These are phyloP conservation scores for Curvularia eragrostidis DNA, from an alignment of 2,329 filamentous ascomycete species.

Conservation along the genomic window DNA sequence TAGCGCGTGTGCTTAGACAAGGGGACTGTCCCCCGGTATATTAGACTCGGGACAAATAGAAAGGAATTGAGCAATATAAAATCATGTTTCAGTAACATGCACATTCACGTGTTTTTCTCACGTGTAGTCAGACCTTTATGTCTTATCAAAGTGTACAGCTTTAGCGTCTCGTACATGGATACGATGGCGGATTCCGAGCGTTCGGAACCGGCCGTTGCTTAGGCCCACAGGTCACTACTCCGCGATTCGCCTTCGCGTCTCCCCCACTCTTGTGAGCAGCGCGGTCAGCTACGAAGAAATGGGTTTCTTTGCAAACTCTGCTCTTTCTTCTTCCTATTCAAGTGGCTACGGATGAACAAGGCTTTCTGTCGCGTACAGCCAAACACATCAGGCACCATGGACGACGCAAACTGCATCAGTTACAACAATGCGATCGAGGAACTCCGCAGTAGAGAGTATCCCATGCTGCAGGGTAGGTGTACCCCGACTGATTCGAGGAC, in stretches of 20 bases:
- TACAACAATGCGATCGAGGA: conserved; percentile 68
- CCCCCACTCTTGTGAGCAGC: conserved; percentile 45
- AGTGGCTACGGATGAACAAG: conserved; percentile 34
- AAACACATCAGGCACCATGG: conserved; percentile 30
- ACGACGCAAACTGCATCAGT: conserved; percentile 29
- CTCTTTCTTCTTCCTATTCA: conserved; percentile 13
- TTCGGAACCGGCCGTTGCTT: conserved; percentile 37
- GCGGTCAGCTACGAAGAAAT: conserved; percentile 34
- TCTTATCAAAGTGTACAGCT: neutral
- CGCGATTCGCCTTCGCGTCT: conserved; percentile 47
- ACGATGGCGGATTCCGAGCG: conserved; percentile 19
- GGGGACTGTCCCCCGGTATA: neutral
- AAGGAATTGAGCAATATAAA: neutral
- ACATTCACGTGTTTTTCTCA: neutral
- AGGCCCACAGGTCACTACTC: conserved; percentile 20
- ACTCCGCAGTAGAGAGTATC: conserved; percentile 68
- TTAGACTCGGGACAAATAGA: neutral
- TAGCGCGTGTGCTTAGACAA: neutral
- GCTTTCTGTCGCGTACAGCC: conserved; percentile 1
- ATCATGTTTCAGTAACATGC: neutral
- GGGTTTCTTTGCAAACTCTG: conserved; percentile 22
- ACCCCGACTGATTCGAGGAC: neutral
- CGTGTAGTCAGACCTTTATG: neutral
- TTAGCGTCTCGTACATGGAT: conserved; percentile 1
- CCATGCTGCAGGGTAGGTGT: conserved; percentile 69